phyloP scores from a whole-genome alignment of 2,329 filamentous ascomycete species.

The Cladosporium cucumerinum region DNA sequence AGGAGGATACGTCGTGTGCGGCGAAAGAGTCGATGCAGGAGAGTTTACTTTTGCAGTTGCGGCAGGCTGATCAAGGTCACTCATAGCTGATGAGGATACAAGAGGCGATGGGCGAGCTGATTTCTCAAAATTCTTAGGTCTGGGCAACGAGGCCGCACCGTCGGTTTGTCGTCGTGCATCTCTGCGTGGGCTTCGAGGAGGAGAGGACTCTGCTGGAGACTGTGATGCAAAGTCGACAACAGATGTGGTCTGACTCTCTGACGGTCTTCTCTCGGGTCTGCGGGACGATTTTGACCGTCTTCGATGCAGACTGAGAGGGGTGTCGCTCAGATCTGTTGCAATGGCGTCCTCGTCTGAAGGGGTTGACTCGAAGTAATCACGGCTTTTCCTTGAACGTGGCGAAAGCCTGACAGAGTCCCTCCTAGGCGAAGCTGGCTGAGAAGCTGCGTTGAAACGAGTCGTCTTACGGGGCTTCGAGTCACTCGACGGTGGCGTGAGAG shows the following conservation, averaged over 20 bases:
- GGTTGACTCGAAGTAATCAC: conserved; percentile 27
- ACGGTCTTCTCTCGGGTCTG: conserved; percentile 18
- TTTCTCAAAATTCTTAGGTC: conserved; percentile 28
- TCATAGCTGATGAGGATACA: conserved; percentile 20
- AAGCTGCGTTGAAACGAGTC: conserved; percentile 10
- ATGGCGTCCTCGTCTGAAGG: conserved; percentile 25
- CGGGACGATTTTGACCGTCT: conserved; percentile 3
- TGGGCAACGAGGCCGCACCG: conserved; percentile 20
- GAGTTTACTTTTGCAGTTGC: background rate
- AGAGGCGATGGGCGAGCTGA: conserved; percentile 27
- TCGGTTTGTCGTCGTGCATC: conserved; percentile 31
- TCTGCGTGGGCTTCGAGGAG: conserved; percentile 24
- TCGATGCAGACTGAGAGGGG: background rate
- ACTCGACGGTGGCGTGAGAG: conserved; percentile 40
- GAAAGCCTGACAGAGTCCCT: conserved; percentile 27
- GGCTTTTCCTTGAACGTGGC: conserved; percentile 22
- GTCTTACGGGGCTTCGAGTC: conserved; percentile 10
- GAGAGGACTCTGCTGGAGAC: conserved; percentile 19
- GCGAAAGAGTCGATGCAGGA: conserved; percentile 1
- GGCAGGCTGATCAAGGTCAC: background rate
- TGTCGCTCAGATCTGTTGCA: conserved; percentile 20
- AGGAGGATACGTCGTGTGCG: background rate
- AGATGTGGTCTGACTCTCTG: conserved; percentile 16
- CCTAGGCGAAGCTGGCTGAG: conserved; percentile 25
- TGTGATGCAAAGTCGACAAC: conserved; percentile 26